These are phyloP conservation scores for Erythrobasidium hasegawianum DNA, from an alignment of 1,284 basidiomycete genomes.

Conservation along the genomic window DNA sequence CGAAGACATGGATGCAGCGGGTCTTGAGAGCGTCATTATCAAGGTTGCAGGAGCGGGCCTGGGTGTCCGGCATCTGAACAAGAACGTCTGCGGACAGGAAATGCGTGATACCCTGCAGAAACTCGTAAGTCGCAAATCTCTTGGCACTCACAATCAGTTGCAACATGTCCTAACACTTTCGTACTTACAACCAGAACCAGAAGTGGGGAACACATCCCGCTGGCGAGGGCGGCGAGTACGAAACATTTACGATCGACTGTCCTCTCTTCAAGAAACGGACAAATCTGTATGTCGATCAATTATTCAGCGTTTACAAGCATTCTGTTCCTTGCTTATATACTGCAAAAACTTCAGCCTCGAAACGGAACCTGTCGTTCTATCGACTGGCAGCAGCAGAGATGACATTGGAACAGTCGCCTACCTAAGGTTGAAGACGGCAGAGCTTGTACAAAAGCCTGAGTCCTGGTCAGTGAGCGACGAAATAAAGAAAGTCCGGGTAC, in stretches of 20 bases:
- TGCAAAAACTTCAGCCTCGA: slow-evolving; percentile 62
- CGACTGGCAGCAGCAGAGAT: slow-evolving; percentile 57
- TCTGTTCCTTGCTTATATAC: no score
- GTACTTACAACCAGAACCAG: slow-evolving; percentile 64
- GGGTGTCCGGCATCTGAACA: slow-evolving; percentile 70
- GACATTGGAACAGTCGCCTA: slow-evolving; percentile 66
- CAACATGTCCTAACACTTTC: no score
- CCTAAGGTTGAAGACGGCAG: slow-evolving; percentile 68
- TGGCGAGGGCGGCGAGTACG: slow-evolving; percentile 98
- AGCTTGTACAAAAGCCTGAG: slow-evolving; percentile 52
- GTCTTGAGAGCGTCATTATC: slow-evolving; percentile 80
- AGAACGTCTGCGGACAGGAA: slow-evolving; percentile 50
- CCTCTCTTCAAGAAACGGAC: slow-evolving; percentile 81
- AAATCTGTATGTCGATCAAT: slow-evolving; percentile 59
- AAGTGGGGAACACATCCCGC: slow-evolving; percentile 89
- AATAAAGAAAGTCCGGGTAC: slow-evolving; percentile 35
- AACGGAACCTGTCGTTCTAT: slow-evolving; percentile 68
- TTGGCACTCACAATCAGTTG: no score
- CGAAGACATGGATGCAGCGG: slow-evolving; percentile 75
- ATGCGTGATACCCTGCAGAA: slow-evolving; percentile 71
- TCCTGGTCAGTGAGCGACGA: not conserved
- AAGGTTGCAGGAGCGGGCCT: slow-evolving; percentile 96
- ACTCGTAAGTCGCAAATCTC: slow-evolving; percentile 65
- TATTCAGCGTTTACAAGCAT: no score
- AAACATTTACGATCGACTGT: slow-evolving; percentile 85